phyloP scores from a whole-genome alignment of 139 green algal species.

The Diplosphaera chodatii region DNA sequence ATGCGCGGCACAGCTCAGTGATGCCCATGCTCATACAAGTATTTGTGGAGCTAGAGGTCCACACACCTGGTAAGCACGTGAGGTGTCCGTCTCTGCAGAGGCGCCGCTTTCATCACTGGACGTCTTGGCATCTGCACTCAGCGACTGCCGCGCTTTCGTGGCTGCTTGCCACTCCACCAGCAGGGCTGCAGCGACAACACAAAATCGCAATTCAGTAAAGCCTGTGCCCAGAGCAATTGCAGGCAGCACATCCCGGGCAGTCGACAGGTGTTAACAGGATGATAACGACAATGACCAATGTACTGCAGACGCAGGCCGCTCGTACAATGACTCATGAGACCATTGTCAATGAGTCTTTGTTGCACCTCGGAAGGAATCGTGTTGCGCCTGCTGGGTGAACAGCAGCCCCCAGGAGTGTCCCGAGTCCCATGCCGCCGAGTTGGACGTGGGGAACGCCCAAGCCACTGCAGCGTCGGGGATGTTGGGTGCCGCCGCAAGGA shows the following conservation, averaged over 20 bases:
- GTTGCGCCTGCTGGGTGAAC: background rate
- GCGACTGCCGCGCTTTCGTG: background rate
- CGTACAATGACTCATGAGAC: no score
- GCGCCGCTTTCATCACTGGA: background rate
- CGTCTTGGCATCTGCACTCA: background rate
- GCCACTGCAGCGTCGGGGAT: background rate
- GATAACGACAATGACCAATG: no score
- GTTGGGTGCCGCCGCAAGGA: background rate
- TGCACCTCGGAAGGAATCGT: background rate
- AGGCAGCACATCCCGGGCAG: no score
- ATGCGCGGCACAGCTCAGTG: no score
- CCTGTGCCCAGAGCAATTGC: no score
- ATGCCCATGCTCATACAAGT: no score
- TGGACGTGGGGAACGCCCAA: background rate
- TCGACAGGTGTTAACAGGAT: no score
- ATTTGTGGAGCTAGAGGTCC: no score
- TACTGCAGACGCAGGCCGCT: no score
- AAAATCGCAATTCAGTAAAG: no score
- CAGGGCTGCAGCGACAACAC: background rate
- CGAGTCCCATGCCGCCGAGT: background rate
- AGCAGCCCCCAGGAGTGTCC: background rate
- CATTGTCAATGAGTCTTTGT: no score
- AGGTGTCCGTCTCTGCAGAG: background rate
- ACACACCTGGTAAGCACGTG: background rate
- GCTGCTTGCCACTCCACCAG: background rate